Base-by-base conservation (phyloP, 108 stramenopile genomes). In the Cyclotella kingstonii region DNA sequence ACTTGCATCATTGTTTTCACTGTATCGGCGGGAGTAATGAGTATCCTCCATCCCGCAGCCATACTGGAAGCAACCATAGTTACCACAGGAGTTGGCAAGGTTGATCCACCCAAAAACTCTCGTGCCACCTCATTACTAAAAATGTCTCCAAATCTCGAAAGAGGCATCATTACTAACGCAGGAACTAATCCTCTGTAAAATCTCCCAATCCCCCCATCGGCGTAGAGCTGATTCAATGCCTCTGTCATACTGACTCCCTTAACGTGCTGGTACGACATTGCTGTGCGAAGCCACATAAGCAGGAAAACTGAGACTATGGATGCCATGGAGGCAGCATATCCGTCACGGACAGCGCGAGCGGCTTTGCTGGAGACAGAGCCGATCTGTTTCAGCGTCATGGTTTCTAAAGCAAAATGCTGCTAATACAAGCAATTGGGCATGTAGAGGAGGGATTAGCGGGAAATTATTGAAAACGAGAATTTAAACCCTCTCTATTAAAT, bases 211-310 rank as follows among this genome's bases (percentile, higher is more conserved):
- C 94, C 95, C 9, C 95, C 95, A 43, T 94, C 83, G 7, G 44
- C 27, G 70, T 91, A 93, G 7, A 96, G 58, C 34, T 80, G 68
- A 3, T 50, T 38, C 7, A 94, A 44, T 4, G 93, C 87, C 28
- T 79, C 80, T 5, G 42, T 35, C 33, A 83, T 84, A 41, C 81
- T 62, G 1, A 77, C 80, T n/a, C 95, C 93, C 57, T 95, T 83
- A 23, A 87, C 84, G 68, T 91, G 93, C 65, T 96, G 93, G 61
- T 96, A 95, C 53, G 75, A 77, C 66, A 89, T 79, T 51, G 86
- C 65, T 0, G 95, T 96, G 22, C 95, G 84, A 28, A 94, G 78
- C 95, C 95, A 96, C 95, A 96, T 96, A 26, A 96, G 76, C 14
- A 82, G 75, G 39, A 83, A 54, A 0, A 95, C 94, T 17, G 78